phyloP scores from a whole-genome alignment of 2,329 filamentous ascomycete species.

The Penicillium aurantiogriseum region DNA sequence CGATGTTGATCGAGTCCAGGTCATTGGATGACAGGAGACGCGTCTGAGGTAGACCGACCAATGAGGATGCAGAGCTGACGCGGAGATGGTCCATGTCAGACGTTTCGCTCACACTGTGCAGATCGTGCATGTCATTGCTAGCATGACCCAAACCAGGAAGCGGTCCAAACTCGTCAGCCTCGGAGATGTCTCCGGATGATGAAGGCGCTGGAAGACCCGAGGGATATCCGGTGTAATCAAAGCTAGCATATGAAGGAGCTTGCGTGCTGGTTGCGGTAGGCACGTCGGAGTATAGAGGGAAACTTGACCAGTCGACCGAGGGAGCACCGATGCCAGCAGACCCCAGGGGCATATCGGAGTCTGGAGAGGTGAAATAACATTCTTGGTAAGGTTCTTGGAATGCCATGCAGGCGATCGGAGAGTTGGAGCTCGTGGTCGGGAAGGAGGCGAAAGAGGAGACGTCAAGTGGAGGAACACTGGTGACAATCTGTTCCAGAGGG shows the following conservation, averaged over 20 bases:
- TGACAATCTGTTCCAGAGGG: slow-evolving; percentile 34
- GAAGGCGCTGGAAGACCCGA: slow-evolving; percentile 44
- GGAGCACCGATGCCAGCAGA: slow-evolving; percentile 43
- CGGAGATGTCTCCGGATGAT: slow-evolving; percentile 51
- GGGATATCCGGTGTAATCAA: slow-evolving; percentile 44
- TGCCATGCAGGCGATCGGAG: slow-evolving; percentile 35
- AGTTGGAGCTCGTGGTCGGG: slow-evolving; percentile 33
- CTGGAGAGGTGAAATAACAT: slow-evolving; percentile 44
- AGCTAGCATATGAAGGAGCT: slow-evolving; percentile 47
- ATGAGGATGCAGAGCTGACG: slow-evolving; percentile 45
- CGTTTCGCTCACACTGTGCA: slow-evolving; percentile 43
- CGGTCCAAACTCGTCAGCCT: slow-evolving; percentile 46
- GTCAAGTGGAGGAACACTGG: slow-evolving; percentile 38
- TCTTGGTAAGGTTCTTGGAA: slow-evolving; percentile 42
- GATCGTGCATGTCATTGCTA: slow-evolving; percentile 37
- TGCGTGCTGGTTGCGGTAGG: slow-evolving; percentile 44
- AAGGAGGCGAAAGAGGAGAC: slow-evolving; percentile 40
- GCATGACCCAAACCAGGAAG: slow-evolving; percentile 31
- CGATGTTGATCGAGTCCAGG: slow-evolving; percentile 43
- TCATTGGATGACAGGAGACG: slow-evolving; percentile 43
- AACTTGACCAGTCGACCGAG: slow-evolving; percentile 50
- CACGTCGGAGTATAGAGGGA: slow-evolving; percentile 43
- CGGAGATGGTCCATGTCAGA: slow-evolving; percentile 44
- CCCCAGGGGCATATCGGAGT: slow-evolving; percentile 41
- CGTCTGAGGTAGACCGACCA: slow-evolving; percentile 42